Evolutionary conservation across 2,329 filamentous ascomycete species (phyloP).

Genomic region (Laburnicola sp.): DNA sequence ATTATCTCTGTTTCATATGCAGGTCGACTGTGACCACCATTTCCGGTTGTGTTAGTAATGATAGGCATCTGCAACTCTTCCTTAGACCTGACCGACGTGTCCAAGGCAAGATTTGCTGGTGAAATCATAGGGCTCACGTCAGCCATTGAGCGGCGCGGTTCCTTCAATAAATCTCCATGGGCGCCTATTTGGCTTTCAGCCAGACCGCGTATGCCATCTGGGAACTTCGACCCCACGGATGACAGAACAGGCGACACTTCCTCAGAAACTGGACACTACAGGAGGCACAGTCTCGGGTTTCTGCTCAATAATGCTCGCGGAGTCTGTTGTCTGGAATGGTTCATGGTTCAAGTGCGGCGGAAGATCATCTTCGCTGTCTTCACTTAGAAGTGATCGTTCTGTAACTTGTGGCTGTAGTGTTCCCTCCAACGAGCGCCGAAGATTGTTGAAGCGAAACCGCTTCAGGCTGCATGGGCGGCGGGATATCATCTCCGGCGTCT

Average conservation of each 20-base stretch:
- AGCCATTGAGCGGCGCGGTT: conserved; percentile 10
- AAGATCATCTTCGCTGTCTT: conserved; percentile 23
- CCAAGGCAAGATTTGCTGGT: conserved; percentile 16
- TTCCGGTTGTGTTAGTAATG: neutral
- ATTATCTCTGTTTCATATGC: conserved; percentile 29
- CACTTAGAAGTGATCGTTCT: neutral
- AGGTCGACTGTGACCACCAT: conserved; percentile 9
- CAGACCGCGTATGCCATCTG: conserved; percentile 20
- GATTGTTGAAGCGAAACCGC: no score
- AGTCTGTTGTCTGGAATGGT: conserved; percentile 11
- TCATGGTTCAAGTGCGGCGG: conserved; percentile 31
- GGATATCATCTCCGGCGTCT: no score
- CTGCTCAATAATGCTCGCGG: neutral
- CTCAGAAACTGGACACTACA: neutral
- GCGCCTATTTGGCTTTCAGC: conserved; percentile 13
- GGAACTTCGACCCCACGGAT: conserved; percentile 12
- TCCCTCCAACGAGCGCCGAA: no score
- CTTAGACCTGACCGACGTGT: neutral
- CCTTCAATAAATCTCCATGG: conserved; percentile 4
- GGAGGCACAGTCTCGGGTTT: neutral
- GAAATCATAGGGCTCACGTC: conserved; percentile 32
- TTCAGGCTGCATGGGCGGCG: no score
- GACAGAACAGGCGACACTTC: conserved; percentile 19
- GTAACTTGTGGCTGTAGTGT: conserved; percentile 6
- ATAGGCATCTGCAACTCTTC: conserved; percentile 9